Base-by-base conservation (phyloP, 257 asterid species). In the Plantago elongata region DNA sequence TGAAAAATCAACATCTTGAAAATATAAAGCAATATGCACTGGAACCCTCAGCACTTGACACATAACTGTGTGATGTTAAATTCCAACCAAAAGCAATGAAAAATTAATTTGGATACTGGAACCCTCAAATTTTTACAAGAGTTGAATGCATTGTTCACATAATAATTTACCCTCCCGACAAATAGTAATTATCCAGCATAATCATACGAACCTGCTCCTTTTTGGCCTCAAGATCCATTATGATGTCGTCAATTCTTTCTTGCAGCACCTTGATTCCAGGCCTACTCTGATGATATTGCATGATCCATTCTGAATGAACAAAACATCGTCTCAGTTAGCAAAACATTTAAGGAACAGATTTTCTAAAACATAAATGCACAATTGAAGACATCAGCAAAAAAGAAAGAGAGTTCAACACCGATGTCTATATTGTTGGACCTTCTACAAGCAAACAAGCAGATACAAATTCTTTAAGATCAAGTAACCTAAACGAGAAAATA, bases 231-330 rank as follows among this genome's bases (percentile, higher is more conserved):
- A 89, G 89, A n/a, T 77, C 84, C 54, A 72, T 64, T 54, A 93
- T 89, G 78, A 85, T 89, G 45, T 89, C 90, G 67, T 93, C 97
- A n/a, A 89, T 87, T 75, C 76, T 83, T 72, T 85, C 87, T 72
- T 89, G 95, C 77, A 93, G 74, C 70, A 80, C 72, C 50, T 83
- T 50, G 61, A 89, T 52, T 34, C 90, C 97, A 57, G 95, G 95
- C 77, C 97, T 87, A 61, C 77, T 76, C 75, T 87, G 82, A 66
- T 83, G 77, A 77, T 89, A 87, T 54, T 83, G 76, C 51, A 49
- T 71, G 57, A 89, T 75, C 97, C 99, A 93, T 72, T 87, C 99
- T 93, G 77, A 80, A 71, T 34, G 60, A 56, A 48, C 65, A 50
- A 48, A 64, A 40, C 45, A 71, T 45, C 40, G 60, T 11, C 51